Evolutionary conservation across 129 eudicot species (phyloP).

Genomic region (Escallonia herrerae): DNA sequence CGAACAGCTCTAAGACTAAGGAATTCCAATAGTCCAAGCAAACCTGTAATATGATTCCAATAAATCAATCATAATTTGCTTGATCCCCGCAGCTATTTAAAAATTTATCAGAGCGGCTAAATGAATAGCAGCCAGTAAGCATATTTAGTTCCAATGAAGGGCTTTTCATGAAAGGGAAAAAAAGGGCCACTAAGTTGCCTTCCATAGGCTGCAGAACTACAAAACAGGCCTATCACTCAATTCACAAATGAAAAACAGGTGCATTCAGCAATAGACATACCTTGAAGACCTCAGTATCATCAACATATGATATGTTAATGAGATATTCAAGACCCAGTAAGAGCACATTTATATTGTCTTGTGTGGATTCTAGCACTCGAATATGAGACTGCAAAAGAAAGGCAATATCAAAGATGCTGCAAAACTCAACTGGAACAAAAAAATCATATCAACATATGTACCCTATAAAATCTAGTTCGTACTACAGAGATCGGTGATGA

Average conservation of each 20-base stretch:
- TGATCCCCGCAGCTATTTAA: too few relatives aligned
- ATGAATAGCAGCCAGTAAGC: too few relatives aligned
- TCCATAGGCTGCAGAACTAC: not conserved
- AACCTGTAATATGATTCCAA: constrained; percentile 38
- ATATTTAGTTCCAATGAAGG: too few relatives aligned
- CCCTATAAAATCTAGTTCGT: not conserved
- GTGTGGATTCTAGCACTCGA: constrained; percentile 75
- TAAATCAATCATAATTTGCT: not conserved
- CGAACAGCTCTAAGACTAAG: constrained; percentile 76
- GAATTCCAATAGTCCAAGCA: constrained; percentile 99
- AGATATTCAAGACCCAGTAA: constrained; percentile 80
- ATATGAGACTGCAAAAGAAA: constrained; percentile 67
- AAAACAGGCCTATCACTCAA: not conserved
- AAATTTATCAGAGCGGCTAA: too few relatives aligned
- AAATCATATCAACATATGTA: not conserved
- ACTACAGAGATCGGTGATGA: too few relatives aligned
- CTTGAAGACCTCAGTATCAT: constrained; percentile 98
- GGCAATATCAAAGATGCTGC: not conserved
- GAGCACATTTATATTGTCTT: constrained; percentile 64
- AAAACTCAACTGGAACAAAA: not conserved
- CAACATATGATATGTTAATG: constrained; percentile 91
- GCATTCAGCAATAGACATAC: constrained; percentile 21
- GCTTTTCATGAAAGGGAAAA: not conserved
- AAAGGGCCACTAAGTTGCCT: too few relatives aligned
- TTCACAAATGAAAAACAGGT: not conserved